A percentile compares a stretch with the other conserved stretches of the same genome.
Conservation (phyloP, 306 rosid species). For the Lathyrus aphaca region DNA sequence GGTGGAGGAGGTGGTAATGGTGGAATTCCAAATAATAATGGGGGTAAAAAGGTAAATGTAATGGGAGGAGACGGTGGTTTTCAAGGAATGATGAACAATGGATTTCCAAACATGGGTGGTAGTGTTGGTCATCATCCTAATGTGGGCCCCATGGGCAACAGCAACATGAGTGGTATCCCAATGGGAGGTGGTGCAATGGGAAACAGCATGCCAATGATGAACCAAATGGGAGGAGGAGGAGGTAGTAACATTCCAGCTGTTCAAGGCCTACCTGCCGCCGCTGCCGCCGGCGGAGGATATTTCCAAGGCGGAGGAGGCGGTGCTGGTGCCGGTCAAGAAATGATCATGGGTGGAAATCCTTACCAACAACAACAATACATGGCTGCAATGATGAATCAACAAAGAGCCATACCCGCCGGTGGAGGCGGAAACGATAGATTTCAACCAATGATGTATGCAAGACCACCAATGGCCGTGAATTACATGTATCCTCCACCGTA, state of each 20-base stretch:
- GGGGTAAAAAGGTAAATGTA: slow-evolving; percentile 40
- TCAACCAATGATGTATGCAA: slow-evolving; percentile 75
- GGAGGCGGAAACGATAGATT: slow-evolving; percentile 65
- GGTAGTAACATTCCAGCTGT: slow-evolving; percentile 49
- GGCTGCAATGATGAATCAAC: slow-evolving; percentile 80
- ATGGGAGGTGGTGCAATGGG: slow-evolving; percentile 50
- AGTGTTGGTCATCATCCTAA: slow-evolving; percentile 39
- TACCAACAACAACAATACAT: slow-evolving; percentile 58
- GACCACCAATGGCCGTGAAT: slow-evolving; percentile 50
- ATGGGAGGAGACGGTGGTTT: slow-evolving; percentile 42
- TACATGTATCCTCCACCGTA: slow-evolving; percentile 53
- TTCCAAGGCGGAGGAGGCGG: slow-evolving; percentile 14
- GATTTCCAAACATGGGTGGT: slow-evolving; percentile 46
- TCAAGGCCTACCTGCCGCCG: slow-evolving; percentile 65
- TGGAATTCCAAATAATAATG: slow-evolving; percentile 39
- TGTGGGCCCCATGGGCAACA: slow-evolving; percentile 49
- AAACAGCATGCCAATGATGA: slow-evolving; percentile 47
- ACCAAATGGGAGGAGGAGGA: slow-evolving; percentile 51
- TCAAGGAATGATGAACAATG: slow-evolving; percentile 46
- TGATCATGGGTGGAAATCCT: slow-evolving; percentile 54
- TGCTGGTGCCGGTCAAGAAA: slow-evolving; percentile 46
- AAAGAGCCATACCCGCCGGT: slow-evolving; percentile 37
- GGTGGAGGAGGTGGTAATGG: slow-evolving; percentile 8
- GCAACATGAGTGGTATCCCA: slow-evolving; percentile 46
- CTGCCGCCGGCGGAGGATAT: slow-evolving; percentile 5